Conservation (phyloP, 371 early-diverging fungal genomes). For the Mortierella sp. region DNA sequence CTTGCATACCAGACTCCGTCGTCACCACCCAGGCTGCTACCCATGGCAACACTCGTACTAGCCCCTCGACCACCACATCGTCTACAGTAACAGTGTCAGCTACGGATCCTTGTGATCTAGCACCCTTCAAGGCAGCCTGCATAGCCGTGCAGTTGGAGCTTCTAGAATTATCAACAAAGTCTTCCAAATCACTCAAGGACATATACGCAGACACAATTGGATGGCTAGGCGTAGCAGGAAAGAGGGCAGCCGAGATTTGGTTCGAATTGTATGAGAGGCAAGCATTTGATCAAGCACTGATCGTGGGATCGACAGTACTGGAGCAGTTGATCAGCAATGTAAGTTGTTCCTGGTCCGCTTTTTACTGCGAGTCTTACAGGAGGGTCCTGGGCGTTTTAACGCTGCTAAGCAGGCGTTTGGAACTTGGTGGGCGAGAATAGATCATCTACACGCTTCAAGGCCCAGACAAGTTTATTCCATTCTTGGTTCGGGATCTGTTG, state of each 20-base stretch:
- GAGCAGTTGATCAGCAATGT: constrained; percentile 49
- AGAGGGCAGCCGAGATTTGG: constrained; percentile 28
- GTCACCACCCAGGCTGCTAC: not conserved
- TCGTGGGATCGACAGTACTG: constrained; percentile 43
- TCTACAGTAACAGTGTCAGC: too few relatives aligned
- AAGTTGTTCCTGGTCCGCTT: constrained; percentile 1
- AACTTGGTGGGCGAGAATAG: constrained; percentile 6
- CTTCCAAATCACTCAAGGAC: not conserved
- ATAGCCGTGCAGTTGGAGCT: constrained; percentile 4
- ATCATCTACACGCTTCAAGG: constrained; percentile 35
- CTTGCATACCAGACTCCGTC: constrained; percentile 6
- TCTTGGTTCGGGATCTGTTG: constrained; percentile 42
- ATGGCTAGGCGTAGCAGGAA: constrained; percentile 12
- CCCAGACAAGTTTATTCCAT: constrained; percentile 38
- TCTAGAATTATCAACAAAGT: not conserved
- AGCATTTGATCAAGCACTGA: constrained; percentile 26
- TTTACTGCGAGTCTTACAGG: not conserved
- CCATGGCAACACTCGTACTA: too few relatives aligned
- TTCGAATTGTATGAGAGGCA: constrained; percentile 15
- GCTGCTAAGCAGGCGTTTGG: too few relatives aligned
- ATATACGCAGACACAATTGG: constrained; percentile 15
- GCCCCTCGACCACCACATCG: too few relatives aligned
- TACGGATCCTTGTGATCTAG: constrained; percentile 12
- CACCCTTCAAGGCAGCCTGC: constrained; percentile 17
- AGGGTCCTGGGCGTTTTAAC: too few relatives aligned